These are phyloP conservation scores for Arctostaphylos glauca DNA, from an alignment of 148 eudicot species.

Conservation along the genomic window DNA sequence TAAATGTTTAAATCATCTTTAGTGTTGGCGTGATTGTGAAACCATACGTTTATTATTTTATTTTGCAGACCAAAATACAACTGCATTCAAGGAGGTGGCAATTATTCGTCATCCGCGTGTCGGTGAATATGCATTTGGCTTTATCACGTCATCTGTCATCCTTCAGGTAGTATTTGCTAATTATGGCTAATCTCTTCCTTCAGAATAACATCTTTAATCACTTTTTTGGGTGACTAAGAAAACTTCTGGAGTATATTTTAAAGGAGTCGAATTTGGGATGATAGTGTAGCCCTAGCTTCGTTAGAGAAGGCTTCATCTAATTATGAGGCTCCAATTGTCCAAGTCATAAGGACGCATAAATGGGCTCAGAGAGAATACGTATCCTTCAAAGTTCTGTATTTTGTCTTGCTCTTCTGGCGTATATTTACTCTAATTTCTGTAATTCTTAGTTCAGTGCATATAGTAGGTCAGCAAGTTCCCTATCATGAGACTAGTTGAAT, in stretches of 20 bases:
- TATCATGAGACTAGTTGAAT: background rate
- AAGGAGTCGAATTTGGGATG: slow-evolving; percentile 9
- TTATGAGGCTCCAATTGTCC: slow-evolving; percentile 1
- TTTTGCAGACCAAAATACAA: slow-evolving; percentile 76
- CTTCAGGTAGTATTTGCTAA: slow-evolving; percentile 53
- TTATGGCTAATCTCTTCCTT: background rate
- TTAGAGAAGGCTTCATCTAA: background rate
- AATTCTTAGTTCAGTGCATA: background rate
- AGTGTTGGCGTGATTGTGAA: background rate
- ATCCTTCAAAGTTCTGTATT: too few relatives aligned
- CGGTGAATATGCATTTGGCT: slow-evolving; percentile 94
- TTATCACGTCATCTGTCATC: slow-evolving; percentile 68
- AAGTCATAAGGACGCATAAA: background rate
- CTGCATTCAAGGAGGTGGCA: slow-evolving; percentile 95
- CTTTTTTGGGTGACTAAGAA: background rate
- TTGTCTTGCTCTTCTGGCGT: background rate
- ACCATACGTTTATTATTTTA: background rate
- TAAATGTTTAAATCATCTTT: background rate
- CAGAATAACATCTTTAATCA: background rate
- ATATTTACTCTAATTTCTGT: background rate
- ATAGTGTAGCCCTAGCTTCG: background rate
- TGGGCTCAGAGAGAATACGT: background rate
- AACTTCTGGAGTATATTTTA: background rate
- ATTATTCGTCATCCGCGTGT: slow-evolving; percentile 91
- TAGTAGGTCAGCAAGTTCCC: background rate